Evolutionary conservation across 2,329 filamentous ascomycete species (phyloP), one percentile per base, ranked within the genome.

Genomic region (Orbilia oligospora): DNA sequence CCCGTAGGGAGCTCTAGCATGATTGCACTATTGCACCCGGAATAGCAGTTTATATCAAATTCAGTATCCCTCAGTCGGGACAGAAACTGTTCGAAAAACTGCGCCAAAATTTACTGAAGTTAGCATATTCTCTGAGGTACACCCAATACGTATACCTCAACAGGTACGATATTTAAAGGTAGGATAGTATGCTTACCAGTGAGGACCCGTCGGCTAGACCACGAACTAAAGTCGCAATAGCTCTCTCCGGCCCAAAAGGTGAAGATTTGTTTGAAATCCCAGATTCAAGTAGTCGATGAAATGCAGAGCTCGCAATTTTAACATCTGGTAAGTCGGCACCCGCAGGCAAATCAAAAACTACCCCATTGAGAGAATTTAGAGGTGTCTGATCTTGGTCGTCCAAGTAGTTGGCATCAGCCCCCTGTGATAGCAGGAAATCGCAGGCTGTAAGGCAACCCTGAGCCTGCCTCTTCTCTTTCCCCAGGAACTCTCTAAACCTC

Each of bases 1-100:
- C n/a, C n/a, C n/a, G 20, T 24, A 0, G 63, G 16, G 14, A 78
- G 16, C 10, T 78, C 73, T 20, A 72, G 67, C 44, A 71, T 71
- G 12, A 78, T 49, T 4, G 73, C 73, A 44, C 71, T 78, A 27
- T 63, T 14, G 5, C 8, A 71, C 6, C 67, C 68, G 9, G 41
- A 46, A 16, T 78, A 78, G 30, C 27, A 51, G 46, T 78, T 78
- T 3, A 78, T 71, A 33, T 78, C 73, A 24, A 78, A 67, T 3
- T 68, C 73, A 0, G 61, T 78, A 0, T 24, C n/a, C 2, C n/a
- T 41, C 2, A 78, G n/a, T 14, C 27, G 30, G 0, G 41, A 27
- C 2, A 78, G 67, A 20, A 78, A 27, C 12, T 46, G 20, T 12
- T 71, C 55, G 20, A 77, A 67, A 36, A 77, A 67, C 72, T 77